These are phyloP conservation scores for Xylaria sp. DNA, from an alignment of 2,329 filamentous ascomycete genomes.

Conservation along the genomic window DNA sequence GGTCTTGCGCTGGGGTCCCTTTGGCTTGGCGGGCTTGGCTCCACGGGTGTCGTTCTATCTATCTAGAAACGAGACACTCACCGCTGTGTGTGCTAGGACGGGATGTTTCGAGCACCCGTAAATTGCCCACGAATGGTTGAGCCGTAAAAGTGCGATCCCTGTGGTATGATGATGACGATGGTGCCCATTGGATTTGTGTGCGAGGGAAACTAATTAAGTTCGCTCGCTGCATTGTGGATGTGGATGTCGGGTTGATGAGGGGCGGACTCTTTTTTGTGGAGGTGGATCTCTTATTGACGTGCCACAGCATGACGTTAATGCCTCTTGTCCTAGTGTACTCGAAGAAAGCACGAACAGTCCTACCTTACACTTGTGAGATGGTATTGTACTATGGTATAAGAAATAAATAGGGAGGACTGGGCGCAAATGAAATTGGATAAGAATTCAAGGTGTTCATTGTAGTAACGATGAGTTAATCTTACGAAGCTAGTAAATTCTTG, in stretches of 20 bases:
- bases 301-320: constrained; percentile 16
- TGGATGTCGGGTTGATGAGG: constrained; percentile 26
- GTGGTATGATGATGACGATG: constrained; percentile 10
- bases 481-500: background rate
- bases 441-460: too few species aligned
- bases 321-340: background rate
- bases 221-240: background rate
- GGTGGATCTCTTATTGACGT: constrained; percentile 30
- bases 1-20: constrained; percentile 1
- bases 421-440: too few species aligned
- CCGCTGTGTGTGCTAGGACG: background rate
- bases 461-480: background rate
- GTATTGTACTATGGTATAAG: background rate
- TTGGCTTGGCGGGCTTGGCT: constrained; percentile 19
- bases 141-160: background rate
- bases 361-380: background rate
- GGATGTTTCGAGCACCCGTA: background rate
- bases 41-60: constrained; percentile 14
- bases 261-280: constrained; percentile 28
- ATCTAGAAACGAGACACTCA: background rate
- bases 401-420: too few species aligned
- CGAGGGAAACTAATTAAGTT: constrained; percentile 15
- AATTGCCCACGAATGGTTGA: background rate
- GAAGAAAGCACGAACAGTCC: background rate
- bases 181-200: constrained; percentile 1